Evolutionary conservation across 495 filamentous ascomycete species (phyloP), one percentile per base, ranked within the genome.

Genomic region (Xylaria telfairii): DNA sequence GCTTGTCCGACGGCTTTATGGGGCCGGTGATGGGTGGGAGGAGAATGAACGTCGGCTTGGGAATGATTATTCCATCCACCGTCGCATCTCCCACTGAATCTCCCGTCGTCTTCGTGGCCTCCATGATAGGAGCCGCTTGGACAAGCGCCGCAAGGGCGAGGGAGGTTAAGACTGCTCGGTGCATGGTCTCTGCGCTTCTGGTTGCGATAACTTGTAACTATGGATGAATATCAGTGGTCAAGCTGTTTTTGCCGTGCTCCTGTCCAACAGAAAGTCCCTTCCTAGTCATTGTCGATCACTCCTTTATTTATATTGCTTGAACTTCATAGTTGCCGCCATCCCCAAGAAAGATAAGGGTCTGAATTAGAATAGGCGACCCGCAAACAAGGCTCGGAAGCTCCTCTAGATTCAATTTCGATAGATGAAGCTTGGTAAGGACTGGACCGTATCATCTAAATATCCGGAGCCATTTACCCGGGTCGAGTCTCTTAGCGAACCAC

Each of bases 1-100:
- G 80, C 71, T 90, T 88, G 77, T 92, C 91, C 15, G 90, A 87
- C 28, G 89, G 87, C 54, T 92, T 88, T 8, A 91, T 90, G 46
- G 92, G 91, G 51, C 94, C 93, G 0, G 74, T 73, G 64, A 78
- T 71, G 37, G 73, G 72, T 2, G 73, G 74, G 12, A 78, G 64
- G 32, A 76, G 39, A n/a, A 74, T 76, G 67, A 73, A 74, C 42
- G 69, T 74, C 2, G 76, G 75, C 65, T 71, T 49, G 26, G 69
- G 61, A 59, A 49, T 24, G 12, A 49, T 34, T 6, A 59, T 10
- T 10, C 69, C 72, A 47, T 70, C 64, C 59, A 59, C 69, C 32
- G 60, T 71, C 32, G 39, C 59, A 49, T 78, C 73, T 60, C 65
- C 63, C 12, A 41, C 34, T 21, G 63, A 73, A 42, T 34, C 70